Conservation (phyloP, 164 flowering plant species). For the Hamamelis virginiana region DNA sequence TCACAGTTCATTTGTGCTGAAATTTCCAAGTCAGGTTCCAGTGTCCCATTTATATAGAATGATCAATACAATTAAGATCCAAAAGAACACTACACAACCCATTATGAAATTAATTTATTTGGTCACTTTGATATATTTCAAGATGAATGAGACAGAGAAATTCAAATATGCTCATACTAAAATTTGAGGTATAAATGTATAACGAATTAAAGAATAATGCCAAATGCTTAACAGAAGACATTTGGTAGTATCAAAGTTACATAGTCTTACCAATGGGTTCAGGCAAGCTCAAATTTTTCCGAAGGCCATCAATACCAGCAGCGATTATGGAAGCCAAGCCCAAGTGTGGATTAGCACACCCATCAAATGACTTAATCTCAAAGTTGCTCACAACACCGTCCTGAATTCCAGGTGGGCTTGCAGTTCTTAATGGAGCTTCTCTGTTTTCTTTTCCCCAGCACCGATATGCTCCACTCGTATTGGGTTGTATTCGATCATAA, state of each 20-base stretch:
- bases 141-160: neutral
- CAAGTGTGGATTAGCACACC: slow-evolving; percentile 91
- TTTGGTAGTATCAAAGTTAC: neutral
- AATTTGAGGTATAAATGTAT: no score
- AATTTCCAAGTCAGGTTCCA: no score
- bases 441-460: slow-evolving; percentile 98
- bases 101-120: no score
- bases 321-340: slow-evolving; percentile 87
- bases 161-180: neutral
- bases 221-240: neutral
- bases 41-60: no score
- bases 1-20: no score
- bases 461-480: slow-evolving; percentile 95
- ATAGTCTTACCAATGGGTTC: slow-evolving; percentile 72
- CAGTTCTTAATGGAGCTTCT: slow-evolving; percentile 89
- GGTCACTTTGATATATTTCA: neutral
- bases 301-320: slow-evolving; percentile 93
- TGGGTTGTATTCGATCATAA: slow-evolving; percentile 92
- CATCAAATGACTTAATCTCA: slow-evolving; percentile 92
- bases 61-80: no score
- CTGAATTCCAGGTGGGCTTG: slow-evolving; percentile 86
- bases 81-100: no score
- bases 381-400: slow-evolving; percentile 92
- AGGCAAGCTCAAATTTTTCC: slow-evolving; percentile 64
- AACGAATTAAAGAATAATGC: neutral